These are phyloP conservation scores for Typha latifolia DNA, from an alignment of 176 grass and related monocot genomes.

Conservation along the genomic window DNA sequence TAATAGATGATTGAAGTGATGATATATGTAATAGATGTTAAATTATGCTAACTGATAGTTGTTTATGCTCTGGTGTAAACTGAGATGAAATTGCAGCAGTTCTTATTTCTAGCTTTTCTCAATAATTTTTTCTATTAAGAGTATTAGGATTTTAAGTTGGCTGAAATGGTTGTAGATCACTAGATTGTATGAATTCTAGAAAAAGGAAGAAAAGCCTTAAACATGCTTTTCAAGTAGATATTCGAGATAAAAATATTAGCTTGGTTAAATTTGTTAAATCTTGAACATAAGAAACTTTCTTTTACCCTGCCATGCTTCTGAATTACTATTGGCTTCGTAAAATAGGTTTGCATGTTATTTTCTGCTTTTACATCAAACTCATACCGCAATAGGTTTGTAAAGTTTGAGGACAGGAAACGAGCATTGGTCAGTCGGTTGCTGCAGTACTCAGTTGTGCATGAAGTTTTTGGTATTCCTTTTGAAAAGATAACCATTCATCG, in stretches of 20 bases:
- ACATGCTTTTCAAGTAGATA: too few relatives aligned
- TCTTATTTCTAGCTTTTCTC: too few relatives aligned
- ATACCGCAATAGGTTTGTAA: constrained; percentile 44
- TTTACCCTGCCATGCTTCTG: neutral
- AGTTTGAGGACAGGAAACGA: constrained; percentile 62
- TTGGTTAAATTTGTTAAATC: neutral
- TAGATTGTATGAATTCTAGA: neutral
- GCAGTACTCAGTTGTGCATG: constrained; percentile 49
- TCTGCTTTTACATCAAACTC: constrained; percentile 8
- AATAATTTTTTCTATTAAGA: neutral
- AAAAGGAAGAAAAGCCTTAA: neutral
- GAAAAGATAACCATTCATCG: constrained; percentile 37
- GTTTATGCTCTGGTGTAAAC: too few relatives aligned
- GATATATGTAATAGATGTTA: too few relatives aligned
- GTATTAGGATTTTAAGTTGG: neutral
- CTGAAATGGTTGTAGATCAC: neutral
- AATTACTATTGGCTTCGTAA: neutral
- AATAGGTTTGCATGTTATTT: neutral
- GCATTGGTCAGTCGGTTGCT: constrained; percentile 69
- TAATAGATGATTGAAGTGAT: too few relatives aligned
- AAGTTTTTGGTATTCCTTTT: constrained; percentile 38
- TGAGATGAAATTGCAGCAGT: too few relatives aligned
- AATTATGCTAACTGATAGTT: too few relatives aligned
- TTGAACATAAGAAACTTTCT: neutral
- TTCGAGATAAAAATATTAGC: too few relatives aligned